These are phyloP conservation scores for Pythium apleroticum DNA, from an alignment of 352 stramenopile species.

Conservation along the genomic window DNA sequence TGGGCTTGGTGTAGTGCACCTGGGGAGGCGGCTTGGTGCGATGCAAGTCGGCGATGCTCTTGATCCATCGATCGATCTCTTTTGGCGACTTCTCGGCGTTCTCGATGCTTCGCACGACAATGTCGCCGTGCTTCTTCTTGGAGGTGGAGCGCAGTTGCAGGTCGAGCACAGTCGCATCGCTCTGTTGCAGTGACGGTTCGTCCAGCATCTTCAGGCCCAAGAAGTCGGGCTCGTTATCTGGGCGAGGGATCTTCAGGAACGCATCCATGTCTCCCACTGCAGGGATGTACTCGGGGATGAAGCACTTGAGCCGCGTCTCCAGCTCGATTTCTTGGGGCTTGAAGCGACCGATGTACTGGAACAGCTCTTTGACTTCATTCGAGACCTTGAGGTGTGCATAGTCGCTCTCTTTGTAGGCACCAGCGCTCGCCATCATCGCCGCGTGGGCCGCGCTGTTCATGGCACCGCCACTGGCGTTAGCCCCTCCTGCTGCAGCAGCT, in stretches of 20 bases:
- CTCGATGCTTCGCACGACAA: conserved; percentile 93
- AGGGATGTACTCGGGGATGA: conserved; percentile 96
- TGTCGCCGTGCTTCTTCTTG: conserved; percentile 94
- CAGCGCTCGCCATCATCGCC: conserved; percentile 63
- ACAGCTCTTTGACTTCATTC: conserved; percentile 89
- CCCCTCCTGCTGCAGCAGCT: neutral
- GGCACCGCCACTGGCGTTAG: conserved; percentile 4
- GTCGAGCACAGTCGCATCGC: conserved; percentile 94
- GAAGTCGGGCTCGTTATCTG: conserved; percentile 87
- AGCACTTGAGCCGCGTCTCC: conserved; percentile 95
- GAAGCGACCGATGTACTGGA: conserved; percentile 94
- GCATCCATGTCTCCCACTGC: conserved; percentile 96
- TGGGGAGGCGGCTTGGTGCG: conserved; percentile 91
- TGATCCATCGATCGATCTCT: conserved; percentile 96
- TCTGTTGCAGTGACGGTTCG: conserved; percentile 91
- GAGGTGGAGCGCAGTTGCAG: conserved; percentile 92
- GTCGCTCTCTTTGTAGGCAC: conserved; percentile 88
- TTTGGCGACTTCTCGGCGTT: conserved; percentile 91
- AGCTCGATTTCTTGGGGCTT: conserved; percentile 95
- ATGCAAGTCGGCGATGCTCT: conserved; percentile 94
- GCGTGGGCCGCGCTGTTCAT: conserved; percentile 42
- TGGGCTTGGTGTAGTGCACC: conserved; percentile 92
- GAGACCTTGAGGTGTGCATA: conserved; percentile 89
- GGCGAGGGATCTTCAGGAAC: conserved; percentile 96
- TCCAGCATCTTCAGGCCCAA: conserved; percentile 94